Evolutionary conservation across 345 rosid species (phyloP).

Genomic region (Brassica rapa): DNA sequence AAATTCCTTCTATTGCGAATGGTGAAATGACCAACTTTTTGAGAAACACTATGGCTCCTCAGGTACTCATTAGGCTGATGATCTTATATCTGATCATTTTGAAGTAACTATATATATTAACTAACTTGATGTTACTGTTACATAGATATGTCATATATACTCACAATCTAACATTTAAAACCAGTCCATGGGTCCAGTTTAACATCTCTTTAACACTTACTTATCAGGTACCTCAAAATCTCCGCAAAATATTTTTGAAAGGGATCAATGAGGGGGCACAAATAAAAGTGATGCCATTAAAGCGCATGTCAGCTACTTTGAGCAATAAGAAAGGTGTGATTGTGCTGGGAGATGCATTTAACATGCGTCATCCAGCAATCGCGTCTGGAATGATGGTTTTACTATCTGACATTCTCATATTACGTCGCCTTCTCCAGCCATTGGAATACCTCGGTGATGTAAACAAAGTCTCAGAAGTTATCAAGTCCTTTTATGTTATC

Average conservation of each 20-base stretch:
- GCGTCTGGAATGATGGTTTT: conserved; percentile 64
- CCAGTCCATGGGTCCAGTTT: background rate
- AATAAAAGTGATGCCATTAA: conserved; percentile 44
- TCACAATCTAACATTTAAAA: background rate
- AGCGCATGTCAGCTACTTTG: conserved; percentile 49
- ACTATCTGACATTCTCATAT: conserved; percentile 52
- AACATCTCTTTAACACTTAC: background rate
- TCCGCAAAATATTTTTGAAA: conserved; percentile 44
- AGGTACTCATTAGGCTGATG: conserved; percentile 20
- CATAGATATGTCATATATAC: background rate
- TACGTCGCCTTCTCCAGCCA: conserved; percentile 49
- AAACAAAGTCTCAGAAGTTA: conserved; percentile 38
- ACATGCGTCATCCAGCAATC: conserved; percentile 55
- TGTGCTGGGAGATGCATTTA: conserved; percentile 58
- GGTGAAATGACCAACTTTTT: conserved; percentile 48
- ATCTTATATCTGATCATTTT: background rate
- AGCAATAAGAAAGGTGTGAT: conserved; percentile 51
- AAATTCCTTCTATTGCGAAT: conserved; percentile 47
- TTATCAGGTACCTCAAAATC: conserved; percentile 41
- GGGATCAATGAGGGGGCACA: conserved; percentile 47
- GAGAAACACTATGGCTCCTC: conserved; percentile 46
- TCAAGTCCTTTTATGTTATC: conserved; percentile 52
- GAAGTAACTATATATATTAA: background rate
- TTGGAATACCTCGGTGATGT: conserved; percentile 43
- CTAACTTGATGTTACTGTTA: background rate